Evolutionary conservation across 1,139 yeast species (phyloP), one percentile per base, ranked within the genome.

Genomic region (Yamadazyma atlantica): DNA sequence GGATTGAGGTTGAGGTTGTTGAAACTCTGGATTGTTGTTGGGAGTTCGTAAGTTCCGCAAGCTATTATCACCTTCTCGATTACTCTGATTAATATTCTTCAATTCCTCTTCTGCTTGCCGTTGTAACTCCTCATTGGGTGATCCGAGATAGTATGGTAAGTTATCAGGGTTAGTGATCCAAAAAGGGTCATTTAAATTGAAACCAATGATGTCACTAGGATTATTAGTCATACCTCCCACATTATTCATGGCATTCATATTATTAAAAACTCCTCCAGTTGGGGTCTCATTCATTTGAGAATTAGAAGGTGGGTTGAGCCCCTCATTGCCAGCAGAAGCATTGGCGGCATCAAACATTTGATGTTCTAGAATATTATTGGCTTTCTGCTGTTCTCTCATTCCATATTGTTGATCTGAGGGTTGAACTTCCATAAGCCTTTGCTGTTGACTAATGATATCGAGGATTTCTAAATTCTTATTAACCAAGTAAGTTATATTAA

Each of bases 141-240:
- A 62, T 29, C 65, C 62, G 24, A 67, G 49, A 38, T 62, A 66
- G 40, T 61, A 65, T 1, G 73, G 73, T 23, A 66, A 46, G 40
- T 65, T 66, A 34, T 66, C 73, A 0, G 73, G 72, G 38, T 63
- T 64, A 2, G 72, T 60, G 34, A 66, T 55, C 75, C 75, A 69
- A 40, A 67, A 69, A 7, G 75, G 75, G 47, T 69, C 75, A 36
- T 55, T 57, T 33, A 66, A 49, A 35, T 66, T 62, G 43, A 65
- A 60, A 13, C 41, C 39, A n/a, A 49, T 32, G 18, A 47, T 39
- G 24, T 48, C 51, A 35, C 36, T 42, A 4, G 32, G 21, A 32
- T 34, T 40, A 21, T 30, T 21, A 9, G 26, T 28, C 7, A 33
- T 16, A 16, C 16, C 16, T 8, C 21, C 12, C 6, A 14, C n/a